These are phyloP conservation scores for Zygoascus ofunaensis DNA, from an alignment of 805 yeast genomes.

Conservation along the genomic window DNA sequence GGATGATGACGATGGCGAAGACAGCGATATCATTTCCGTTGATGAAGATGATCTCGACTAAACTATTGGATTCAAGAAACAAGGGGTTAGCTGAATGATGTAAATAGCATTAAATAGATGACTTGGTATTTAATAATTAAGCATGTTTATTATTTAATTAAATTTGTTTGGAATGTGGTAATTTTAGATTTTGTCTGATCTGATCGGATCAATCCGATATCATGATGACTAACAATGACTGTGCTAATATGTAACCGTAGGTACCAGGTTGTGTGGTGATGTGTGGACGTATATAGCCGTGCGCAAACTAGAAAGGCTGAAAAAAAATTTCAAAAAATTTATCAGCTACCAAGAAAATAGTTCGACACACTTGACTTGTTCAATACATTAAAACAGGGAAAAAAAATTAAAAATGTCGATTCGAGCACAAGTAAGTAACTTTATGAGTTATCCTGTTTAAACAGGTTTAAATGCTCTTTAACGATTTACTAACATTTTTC, in stretches of 20 bases:
- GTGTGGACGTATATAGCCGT: too few relatives aligned
- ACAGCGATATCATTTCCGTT: neutral
- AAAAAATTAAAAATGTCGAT: slow-evolving; percentile 22
- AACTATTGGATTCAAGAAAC: neutral
- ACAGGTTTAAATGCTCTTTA: neutral
- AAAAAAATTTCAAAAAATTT: neutral
- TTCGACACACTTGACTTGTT: neutral
- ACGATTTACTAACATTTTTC: slow-evolving; percentile 7
- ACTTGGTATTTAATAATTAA: neutral
- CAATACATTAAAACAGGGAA: neutral
- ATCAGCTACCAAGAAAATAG: neutral
- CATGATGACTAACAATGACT: too few relatives aligned
- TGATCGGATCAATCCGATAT: too few relatives aligned
- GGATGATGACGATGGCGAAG: slow-evolving; percentile 19
- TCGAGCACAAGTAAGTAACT: slow-evolving; percentile 25
- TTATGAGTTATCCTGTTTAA: neutral
- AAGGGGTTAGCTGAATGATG: neutral
- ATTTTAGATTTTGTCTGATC: too few relatives aligned
- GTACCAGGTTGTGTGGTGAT: too few relatives aligned
- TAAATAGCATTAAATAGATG: neutral
- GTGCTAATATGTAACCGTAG: too few relatives aligned
- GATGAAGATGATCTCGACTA: slow-evolving; percentile 6
- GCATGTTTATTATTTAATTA: neutral
- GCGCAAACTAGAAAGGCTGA: too few relatives aligned
- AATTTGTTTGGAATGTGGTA: neutral